phyloP scores from a whole-genome alignment of 306 rosid species.

The Quercus berberidifolia region DNA sequence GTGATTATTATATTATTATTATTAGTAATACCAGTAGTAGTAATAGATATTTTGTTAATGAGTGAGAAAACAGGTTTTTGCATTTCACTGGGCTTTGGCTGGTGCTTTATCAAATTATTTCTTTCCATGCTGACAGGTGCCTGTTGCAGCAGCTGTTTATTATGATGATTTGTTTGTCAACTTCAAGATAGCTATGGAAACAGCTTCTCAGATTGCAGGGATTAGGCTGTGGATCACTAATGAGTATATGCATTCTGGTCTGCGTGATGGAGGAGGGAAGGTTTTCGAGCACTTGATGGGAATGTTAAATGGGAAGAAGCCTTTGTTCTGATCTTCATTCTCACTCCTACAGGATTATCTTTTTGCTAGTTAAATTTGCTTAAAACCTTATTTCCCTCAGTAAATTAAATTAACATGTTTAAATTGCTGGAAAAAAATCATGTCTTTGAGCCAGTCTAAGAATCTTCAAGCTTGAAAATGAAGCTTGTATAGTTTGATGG shows the following conservation, averaged over 20 bases:
- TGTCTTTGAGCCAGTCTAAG: neutral
- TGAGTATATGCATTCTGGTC: slow-evolving; percentile 95
- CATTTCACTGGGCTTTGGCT: neutral
- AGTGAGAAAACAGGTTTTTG: neutral
- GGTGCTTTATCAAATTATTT: neutral
- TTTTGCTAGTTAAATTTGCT: neutral
- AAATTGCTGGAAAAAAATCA: neutral
- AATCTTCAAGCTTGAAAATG: neutral
- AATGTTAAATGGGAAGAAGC: slow-evolving; percentile 79
- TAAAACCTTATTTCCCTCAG: neutral
- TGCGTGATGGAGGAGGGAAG: slow-evolving; percentile 71
- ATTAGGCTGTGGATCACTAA: slow-evolving; percentile 82
- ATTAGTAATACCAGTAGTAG: too few species aligned
- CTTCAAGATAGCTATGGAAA: slow-evolving; percentile 72
- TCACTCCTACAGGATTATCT: neutral
- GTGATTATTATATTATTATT: neutral
- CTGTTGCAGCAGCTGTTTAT: slow-evolving; percentile 92
- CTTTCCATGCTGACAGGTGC: slow-evolving; percentile 55
- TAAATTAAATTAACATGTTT: neutral
- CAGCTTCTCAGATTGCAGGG: slow-evolving; percentile 83
- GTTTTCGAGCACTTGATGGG: slow-evolving; percentile 84
- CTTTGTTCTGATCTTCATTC: slow-evolving; percentile 56
- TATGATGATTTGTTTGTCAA: slow-evolving; percentile 79
- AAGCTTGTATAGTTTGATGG: neutral
- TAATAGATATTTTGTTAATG: neutral